Evolutionary conservation across 352 stramenopile species (phyloP), one percentile per base, ranked within the genome.

Genomic region (Aphanomyces cochlioides): DNA sequence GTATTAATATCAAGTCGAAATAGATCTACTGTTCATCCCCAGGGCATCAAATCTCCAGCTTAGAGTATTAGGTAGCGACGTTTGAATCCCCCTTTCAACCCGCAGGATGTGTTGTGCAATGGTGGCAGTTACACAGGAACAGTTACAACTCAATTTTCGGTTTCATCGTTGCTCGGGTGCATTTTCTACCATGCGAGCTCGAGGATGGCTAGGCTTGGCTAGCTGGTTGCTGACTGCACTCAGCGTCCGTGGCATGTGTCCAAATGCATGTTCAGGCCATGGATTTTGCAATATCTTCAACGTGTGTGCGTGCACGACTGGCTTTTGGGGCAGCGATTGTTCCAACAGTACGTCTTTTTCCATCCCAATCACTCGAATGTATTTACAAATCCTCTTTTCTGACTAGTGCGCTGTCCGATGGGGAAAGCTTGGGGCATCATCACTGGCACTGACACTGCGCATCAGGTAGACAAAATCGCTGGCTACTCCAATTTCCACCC

Each of bases 241-340:
- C 1, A 28, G 28, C 28, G 43, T 36, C 36, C 38, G 34, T 4
- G 77, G 69, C 17, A 72, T 79, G n/a, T 93, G 85, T 67, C 75
- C 76, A 21, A 89, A 89, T 59, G 59, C 60, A 3, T 93, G 85
- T 72, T 89, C 79, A 4, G 75, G 77, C 5, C 79, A 81, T 45
- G 85, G 85, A 15, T 41, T 79, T 50, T 93, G 85, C 66, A 78
- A 87, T 65, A 57, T 69, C 48, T 80, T 84, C 39, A 75, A 84
- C 6, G 82, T 84, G 1, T 93, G 85, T 40, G 75, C 70, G 63
- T 93, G 85, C 58, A 56, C 76, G 53, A 59, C 81, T 7, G 81
- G 75, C 56, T 93, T 78, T 72, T 79, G 79, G 3, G 81, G 83
- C 56, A 84, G 87, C 71, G 83, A 90, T 68, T 93, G 85, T 74